phyloP scores from a whole-genome alignment of 1,284 basidiomycete species.

The Gymnopus androsaceus region DNA sequence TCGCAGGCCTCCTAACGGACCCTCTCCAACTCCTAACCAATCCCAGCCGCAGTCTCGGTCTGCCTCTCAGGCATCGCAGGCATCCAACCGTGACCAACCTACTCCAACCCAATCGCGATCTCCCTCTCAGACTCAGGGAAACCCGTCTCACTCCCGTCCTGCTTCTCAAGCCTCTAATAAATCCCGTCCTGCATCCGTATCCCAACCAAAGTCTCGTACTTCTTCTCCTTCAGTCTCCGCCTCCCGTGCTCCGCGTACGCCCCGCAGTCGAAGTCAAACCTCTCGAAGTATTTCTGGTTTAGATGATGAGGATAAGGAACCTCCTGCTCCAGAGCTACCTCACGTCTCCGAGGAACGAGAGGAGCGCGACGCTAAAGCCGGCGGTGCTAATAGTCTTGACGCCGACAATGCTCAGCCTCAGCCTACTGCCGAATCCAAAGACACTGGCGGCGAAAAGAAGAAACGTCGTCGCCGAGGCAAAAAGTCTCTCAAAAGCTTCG shows the following conservation, averaged over 20 bases:
- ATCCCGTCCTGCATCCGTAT: not conserved
- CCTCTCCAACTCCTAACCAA: not conserved
- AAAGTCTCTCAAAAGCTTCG: slow-evolving; percentile 2
- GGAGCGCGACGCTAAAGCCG: not conserved
- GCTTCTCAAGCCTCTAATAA: not conserved
- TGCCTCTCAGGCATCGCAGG: not conserved
- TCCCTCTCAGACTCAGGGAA: not conserved
- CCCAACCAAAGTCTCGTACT: slow-evolving; percentile 1
- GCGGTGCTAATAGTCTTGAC: no score
- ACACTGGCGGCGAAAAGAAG: not conserved
- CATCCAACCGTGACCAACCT: not conserved
- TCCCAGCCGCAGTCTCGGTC: not conserved
- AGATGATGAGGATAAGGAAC: not conserved
- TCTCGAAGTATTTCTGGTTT: slow-evolving; percentile 1
- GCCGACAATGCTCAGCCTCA: not conserved
- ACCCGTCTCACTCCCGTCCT: not conserved
- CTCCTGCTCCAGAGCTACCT: not conserved
- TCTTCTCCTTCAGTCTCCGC: not conserved
- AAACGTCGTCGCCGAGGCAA: slow-evolving; percentile 12
- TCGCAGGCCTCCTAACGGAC: no score
- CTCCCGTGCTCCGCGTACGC: not conserved
- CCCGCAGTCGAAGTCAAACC: slow-evolving; percentile 7
- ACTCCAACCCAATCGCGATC: not conserved
- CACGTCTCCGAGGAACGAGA: not conserved
- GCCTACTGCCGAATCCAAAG: not conserved